Base-by-base conservation (phyloP, 768 basidiomycete species). In the Termitomyces sp. region DNA sequence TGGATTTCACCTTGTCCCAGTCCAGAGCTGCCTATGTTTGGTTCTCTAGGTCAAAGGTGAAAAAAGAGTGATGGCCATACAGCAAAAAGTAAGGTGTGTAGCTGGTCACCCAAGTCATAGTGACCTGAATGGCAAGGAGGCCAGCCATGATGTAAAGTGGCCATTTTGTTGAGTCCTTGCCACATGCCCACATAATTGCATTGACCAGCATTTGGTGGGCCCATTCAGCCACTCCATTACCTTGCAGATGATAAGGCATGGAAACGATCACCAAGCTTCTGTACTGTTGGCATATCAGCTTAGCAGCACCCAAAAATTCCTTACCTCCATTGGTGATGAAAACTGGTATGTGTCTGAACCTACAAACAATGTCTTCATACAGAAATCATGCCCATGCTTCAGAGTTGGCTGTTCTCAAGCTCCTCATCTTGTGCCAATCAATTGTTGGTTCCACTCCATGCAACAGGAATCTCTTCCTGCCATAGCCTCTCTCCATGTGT, bases 191-290 rank as follows among this genome's bases (percentile, higher is more conserved):
- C 5, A 55, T 5, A 15, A 55, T 44, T 4, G 67, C 58, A 13
- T 68, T 54, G 0, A 66, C 62, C 0, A 72, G 62, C 1, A 66
- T 28, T 69, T 38, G 67, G 42, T 76, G 74, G 9, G 62, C 61
- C 2, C 74, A 58, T 62, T 78, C 76, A 0, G 70, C 65, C 3
- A 69, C 61, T 0, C 66, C 74, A 46, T 76, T 77, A 11, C 69
- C 74, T 63, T 77, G 58, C 0, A 74, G 70, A 54, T 77, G 67
- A 48, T 76, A 76, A 0, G 71, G 63, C 0, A 70, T 66, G 0
- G 69, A 74, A 6, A 70, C n/a, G 11, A 77, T 68, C 9, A 73
- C n/a, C n/a, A n/a, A n/a, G n/a, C n/a, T n/a, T n/a, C n/a, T n/a
- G n/a, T n/a, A 75, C 12, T 67, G 66, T 5, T 56, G 38, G 20